phyloP scores from a whole-genome alignment of 345 rosid species.

The Physaria fendleri region DNA sequence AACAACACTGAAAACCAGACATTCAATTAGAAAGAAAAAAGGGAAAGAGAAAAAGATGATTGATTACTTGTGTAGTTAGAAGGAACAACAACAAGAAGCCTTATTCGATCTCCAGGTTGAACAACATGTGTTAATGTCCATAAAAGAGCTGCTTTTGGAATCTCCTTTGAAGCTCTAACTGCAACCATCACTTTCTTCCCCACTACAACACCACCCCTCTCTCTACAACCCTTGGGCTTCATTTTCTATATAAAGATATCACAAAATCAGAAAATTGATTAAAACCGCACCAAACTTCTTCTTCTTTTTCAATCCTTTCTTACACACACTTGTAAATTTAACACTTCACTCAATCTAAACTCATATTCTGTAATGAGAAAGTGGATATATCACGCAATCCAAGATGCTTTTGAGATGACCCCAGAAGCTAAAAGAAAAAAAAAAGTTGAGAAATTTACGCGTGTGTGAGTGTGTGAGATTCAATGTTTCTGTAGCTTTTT shows the following conservation, averaged over 20 bases:
- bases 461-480: slow-evolving; percentile 31
- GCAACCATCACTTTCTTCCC: slow-evolving; percentile 81
- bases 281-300: slow-evolving; percentile 5
- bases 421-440: not conserved
- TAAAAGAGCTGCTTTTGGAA: slow-evolving; percentile 65
- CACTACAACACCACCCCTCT: slow-evolving; percentile 43
- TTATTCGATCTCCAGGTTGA: slow-evolving; percentile 80
- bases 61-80: slow-evolving; percentile 57
- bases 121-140: slow-evolving; percentile 97
- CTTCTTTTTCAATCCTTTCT: not conserved
- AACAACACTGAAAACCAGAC: too few relatives aligned
- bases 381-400: slow-evolving; percentile 44
- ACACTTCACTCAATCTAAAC: slow-evolving; percentile 32
- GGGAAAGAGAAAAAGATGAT: not conserved
- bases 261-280: not conserved
- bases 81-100: slow-evolving; percentile 82
- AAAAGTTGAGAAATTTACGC: slow-evolving; percentile 28
- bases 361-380: slow-evolving; percentile 29
- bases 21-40: slow-evolving; percentile 1
- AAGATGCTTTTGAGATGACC: slow-evolving; percentile 29
- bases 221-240: slow-evolving; percentile 45
- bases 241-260: slow-evolving; percentile 17
- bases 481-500: slow-evolving; percentile 16
- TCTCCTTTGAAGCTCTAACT: slow-evolving; percentile 80
- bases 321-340: slow-evolving; percentile 7